phyloP scores from a whole-genome alignment of 805 yeast genomes.

The Diddensiella transvaalensis region DNA sequence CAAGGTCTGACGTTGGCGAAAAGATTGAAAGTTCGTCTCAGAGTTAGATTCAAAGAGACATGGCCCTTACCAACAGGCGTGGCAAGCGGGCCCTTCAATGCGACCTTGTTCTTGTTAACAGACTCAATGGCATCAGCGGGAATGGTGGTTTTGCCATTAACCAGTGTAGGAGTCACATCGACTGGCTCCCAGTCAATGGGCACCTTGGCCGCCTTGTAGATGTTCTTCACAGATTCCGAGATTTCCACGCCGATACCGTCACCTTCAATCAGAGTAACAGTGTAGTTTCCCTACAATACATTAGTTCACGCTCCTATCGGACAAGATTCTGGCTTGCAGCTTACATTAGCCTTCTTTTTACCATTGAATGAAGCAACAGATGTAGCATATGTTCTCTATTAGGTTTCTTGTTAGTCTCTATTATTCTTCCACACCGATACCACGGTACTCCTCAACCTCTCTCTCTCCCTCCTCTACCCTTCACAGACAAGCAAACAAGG shows the following conservation, averaged over 20 bases:
- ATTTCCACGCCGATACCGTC: constrained; percentile 98
- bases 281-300: constrained; percentile 59
- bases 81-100: constrained; percentile 96
- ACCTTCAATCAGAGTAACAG: constrained; percentile 96
- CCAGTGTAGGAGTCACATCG: constrained; percentile 89
- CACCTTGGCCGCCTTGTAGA: constrained; percentile 88
- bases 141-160: constrained; percentile 89
- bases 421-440: not conserved
- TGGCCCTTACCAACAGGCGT: constrained; percentile 99
- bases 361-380: constrained; percentile 42
- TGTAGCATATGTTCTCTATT: constrained; percentile 21
- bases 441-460: too few species aligned
- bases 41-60: constrained; percentile 92
- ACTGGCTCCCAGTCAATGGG: constrained; percentile 98
- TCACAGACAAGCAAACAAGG: not conserved
- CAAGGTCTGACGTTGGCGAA: constrained; percentile 98
- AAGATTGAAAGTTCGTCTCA: constrained; percentile 93
- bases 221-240: constrained; percentile 88
- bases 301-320: too few species aligned
- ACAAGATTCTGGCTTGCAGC: not conserved
- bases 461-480: too few species aligned
- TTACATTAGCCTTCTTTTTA: constrained; percentile 34
- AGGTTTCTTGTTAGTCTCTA: not conserved
- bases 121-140: constrained; percentile 91
- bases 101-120: constrained; percentile 88